A percentile compares a stretch with the other conserved stretches of the same genome.
Evolutionary conservation across 805 yeast genomes (phyloP).

Genomic region (Tetrapisispora taiwanensis): DNA sequence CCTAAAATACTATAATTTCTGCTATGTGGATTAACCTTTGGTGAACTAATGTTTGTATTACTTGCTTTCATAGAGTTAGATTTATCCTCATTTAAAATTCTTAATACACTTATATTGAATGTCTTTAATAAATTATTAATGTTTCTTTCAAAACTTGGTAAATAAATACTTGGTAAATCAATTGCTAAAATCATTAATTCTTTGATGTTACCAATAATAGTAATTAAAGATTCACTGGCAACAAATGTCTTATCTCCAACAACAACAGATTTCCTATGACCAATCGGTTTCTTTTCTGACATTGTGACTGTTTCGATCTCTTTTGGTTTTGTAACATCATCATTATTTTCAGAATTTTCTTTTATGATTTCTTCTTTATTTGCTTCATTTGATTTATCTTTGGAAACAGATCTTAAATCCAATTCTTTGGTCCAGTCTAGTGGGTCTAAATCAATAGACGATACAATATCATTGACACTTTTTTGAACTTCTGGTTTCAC

Average conservation of each 20-base stretch:
- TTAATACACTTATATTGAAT: slow-evolving; percentile 36
- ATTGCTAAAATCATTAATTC: slow-evolving; percentile 48
- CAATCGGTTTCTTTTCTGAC: slow-evolving; percentile 7
- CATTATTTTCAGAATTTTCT: slow-evolving; percentile 6
- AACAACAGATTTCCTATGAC: slow-evolving; percentile 33
- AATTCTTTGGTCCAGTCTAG: slow-evolving; percentile 37
- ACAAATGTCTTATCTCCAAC: slow-evolving; percentile 49
- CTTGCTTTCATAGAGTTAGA: background rate
- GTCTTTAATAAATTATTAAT: slow-evolving; percentile 38
- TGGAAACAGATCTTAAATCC: background rate
- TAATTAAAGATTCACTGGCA: slow-evolving; percentile 41
- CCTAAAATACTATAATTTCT: slow-evolving; percentile 34
- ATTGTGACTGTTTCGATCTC: background rate
- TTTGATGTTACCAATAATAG: slow-evolving; percentile 34
- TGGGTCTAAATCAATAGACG: slow-evolving; percentile 39
- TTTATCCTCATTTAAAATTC: slow-evolving; percentile 10
- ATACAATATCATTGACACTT: slow-evolving; percentile 41
- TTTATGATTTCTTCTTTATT: slow-evolving; percentile 2
- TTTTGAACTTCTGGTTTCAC: slow-evolving; percentile 40
- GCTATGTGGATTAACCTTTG: slow-evolving; percentile 11
- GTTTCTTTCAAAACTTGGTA: slow-evolving; percentile 34
- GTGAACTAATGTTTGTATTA: slow-evolving; percentile 6
- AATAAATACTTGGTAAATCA: slow-evolving; percentile 39
- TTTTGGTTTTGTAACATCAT: background rate
- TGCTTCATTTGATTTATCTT: background rate